phyloP scores from a whole-genome alignment of 805 yeast species.

The Candida sphagnicola region DNA sequence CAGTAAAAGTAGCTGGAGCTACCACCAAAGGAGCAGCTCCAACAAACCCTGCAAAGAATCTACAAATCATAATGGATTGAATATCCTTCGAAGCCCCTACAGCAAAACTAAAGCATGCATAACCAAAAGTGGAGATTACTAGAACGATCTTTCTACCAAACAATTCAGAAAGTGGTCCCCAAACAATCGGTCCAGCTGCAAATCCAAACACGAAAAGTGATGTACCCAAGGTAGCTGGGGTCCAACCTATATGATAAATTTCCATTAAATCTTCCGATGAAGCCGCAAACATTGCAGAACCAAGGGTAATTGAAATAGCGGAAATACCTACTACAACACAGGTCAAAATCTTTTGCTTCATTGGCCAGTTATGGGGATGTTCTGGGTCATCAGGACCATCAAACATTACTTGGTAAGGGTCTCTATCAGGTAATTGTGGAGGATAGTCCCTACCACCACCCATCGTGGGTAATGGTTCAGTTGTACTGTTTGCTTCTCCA shows the following conservation, averaged over 20 bases:
- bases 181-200: constrained; percentile 86
- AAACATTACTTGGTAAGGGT: constrained; percentile 60
- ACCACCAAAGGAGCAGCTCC: constrained; percentile 87
- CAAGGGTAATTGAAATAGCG: constrained; percentile 54
- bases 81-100: constrained; percentile 74
- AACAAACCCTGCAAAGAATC: constrained; percentile 75
- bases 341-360: constrained; percentile 15
- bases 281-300: constrained; percentile 79
- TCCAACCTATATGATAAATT: constrained; percentile 54
- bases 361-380: constrained; percentile 78
- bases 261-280: constrained; percentile 47
- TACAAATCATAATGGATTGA: constrained; percentile 71
- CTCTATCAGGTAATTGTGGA: constrained; percentile 52
- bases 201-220: constrained; percentile 87
- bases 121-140: constrained; percentile 36
- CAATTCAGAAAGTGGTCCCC: constrained; percentile 47
- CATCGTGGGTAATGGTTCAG: constrained; percentile 45
- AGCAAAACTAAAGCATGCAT: constrained; percentile 48
- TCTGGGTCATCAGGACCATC: constrained; percentile 78
- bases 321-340: constrained; percentile 26
- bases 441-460: constrained; percentile 67
- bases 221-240: constrained; percentile 71
- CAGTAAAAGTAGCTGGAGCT: constrained; percentile 83
- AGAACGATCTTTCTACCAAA: constrained; percentile 41
- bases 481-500: constrained; percentile 19